Percentiles rank a stretch among this genome's conserved stretches.
Evolutionary conservation across 129 eudicot species (phyloP).

Genomic region (Gnaphalium uliginosum): DNA sequence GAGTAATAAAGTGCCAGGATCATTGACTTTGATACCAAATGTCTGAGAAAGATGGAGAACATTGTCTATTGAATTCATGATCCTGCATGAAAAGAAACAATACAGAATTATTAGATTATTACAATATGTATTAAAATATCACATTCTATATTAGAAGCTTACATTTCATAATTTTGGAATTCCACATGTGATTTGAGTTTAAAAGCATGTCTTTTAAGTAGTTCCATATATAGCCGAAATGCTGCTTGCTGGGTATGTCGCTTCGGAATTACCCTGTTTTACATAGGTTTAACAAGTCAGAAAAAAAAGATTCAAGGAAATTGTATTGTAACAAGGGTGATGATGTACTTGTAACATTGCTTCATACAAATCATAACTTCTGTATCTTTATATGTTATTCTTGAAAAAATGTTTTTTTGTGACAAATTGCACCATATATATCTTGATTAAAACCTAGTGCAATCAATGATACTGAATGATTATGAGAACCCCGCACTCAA

Average conservation of each 20-base stretch:
- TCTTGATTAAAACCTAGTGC: not conserved
- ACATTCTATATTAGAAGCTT: conserved; percentile 33
- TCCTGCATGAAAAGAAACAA: conserved; percentile 54
- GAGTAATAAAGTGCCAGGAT: conserved; percentile 64
- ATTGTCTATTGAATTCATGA: conserved; percentile 55
- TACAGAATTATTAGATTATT: not conserved
- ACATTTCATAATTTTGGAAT: conserved; percentile 58
- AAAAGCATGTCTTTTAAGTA: conserved; percentile 72
- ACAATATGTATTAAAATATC: not conserved
- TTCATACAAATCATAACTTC: not conserved
- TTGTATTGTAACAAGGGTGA: not conserved
- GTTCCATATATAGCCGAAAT: conserved; percentile 90
- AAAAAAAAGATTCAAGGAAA: not conserved
- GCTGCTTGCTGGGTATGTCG: conserved; percentile 74
- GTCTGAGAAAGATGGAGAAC: conserved; percentile 64
- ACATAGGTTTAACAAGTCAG: not conserved
- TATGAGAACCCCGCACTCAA: conserved; percentile 9
- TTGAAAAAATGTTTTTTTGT: not conserved
- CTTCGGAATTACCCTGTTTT: conserved; percentile 69
- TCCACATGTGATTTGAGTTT: conserved; percentile 49
- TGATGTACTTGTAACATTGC: not conserved
- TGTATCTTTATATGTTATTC: not conserved
- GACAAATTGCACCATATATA: conserved; percentile 3
- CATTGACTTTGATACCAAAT: conserved; percentile 53
- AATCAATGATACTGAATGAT: not conserved